A percentile compares a stretch with the other conserved stretches of the same genome.
Evolutionary conservation across 169 alveolate genomes (phyloP).

Genomic region (Miamiensis avidus): DNA sequence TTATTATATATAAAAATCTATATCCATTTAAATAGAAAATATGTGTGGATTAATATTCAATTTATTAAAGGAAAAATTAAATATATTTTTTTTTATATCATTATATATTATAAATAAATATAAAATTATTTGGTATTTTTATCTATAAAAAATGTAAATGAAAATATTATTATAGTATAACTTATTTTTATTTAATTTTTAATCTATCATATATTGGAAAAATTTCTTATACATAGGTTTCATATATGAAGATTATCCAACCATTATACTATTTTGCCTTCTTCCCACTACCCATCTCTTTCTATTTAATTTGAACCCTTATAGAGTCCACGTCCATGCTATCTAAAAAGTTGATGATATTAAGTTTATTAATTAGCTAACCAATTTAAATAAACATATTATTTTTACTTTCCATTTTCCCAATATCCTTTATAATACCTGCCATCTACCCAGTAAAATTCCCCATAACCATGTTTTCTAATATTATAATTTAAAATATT

Average conservation of each 20-base stretch:
- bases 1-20: too few species aligned
- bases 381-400: too few species aligned
- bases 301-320: constrained; percentile 25
- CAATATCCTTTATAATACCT: constrained; percentile 27
- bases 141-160: too few species aligned
- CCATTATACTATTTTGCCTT: constrained; percentile 58
- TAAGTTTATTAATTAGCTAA: neutral
- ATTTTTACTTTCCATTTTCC: constrained; percentile 50
- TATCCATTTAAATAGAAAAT: too few species aligned
- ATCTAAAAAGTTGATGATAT: neutral
- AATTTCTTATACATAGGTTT: neutral
- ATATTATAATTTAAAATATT: too few species aligned
- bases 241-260: neutral
- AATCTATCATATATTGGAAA: neutral
- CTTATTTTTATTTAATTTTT: neutral
- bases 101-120: too few species aligned
- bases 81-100: neutral
- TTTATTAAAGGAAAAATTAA: neutral
- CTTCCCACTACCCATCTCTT: constrained; percentile 60
- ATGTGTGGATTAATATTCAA: neutral
- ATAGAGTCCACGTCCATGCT: constrained; percentile 55
- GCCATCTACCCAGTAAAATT: constrained; percentile 2
- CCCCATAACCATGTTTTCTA: constrained; percentile 48
- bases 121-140: too few species aligned
- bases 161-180: too few species aligned